A percentile compares a stretch with the other conserved stretches of the same genome.
Evolutionary conservation across 2,329 filamentous ascomycete genomes (phyloP).

Genomic region (Sclerotinia sclerotiorum): DNA sequence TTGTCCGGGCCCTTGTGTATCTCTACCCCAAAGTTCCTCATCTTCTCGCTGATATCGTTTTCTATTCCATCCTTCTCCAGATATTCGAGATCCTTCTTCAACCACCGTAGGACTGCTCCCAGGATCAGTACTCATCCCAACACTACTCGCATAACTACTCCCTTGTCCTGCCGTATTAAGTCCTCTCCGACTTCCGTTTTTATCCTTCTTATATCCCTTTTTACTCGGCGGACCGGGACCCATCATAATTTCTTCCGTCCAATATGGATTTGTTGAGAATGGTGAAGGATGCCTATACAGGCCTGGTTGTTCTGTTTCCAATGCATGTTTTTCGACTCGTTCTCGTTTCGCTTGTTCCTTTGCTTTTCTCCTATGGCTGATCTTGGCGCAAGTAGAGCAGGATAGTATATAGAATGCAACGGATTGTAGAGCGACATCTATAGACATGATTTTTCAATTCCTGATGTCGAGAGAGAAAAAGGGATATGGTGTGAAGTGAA

Average conservation of each 20-base stretch:
- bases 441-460: constrained; percentile 46
- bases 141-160: constrained; percentile 48
- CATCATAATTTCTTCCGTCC: constrained; percentile 81
- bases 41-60: constrained; percentile 83
- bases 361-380: constrained; percentile 67
- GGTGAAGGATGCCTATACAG: constrained; percentile 77
- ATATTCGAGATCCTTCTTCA: constrained; percentile 47
- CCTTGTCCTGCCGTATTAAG: constrained; percentile 59
- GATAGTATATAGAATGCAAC: constrained; percentile 76
- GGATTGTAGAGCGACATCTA: constrained; percentile 66
- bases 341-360: constrained; percentile 69
- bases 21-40: constrained; percentile 78
- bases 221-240: constrained; percentile 72
- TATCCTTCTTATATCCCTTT: constrained; percentile 51
- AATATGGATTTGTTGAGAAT: constrained; percentile 84
- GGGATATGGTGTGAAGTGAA: background rate
- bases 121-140: constrained; percentile 40
- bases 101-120: constrained; percentile 49
- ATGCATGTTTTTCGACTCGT: constrained; percentile 61
- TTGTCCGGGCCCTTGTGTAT: constrained; percentile 50
- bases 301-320: constrained; percentile 68
- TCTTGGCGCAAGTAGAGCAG: constrained; percentile 75
- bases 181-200: constrained; percentile 59
- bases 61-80: constrained; percentile 68
- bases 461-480: background rate